Percentiles rank a stretch among this genome's conserved stretches.
Evolutionary conservation across 352 stramenopile species (phyloP).

Genomic region (Phytophthora meadii): DNA sequence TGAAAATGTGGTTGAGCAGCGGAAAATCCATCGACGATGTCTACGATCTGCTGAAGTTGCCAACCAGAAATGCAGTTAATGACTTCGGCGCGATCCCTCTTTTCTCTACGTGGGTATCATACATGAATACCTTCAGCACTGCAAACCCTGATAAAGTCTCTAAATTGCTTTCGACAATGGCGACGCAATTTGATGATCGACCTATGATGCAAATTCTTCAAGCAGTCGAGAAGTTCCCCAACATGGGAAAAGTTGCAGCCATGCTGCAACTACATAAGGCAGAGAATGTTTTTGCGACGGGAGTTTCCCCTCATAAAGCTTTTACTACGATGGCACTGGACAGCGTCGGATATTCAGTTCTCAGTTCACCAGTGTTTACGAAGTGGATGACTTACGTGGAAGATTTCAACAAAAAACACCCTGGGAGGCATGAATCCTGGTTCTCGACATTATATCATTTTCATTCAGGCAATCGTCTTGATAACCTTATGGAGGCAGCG

Average conservation of each 20-base stretch:
- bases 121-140: not conserved
- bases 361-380: not conserved
- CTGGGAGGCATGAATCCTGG: not conserved
- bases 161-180: not conserved
- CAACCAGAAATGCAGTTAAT: not conserved
- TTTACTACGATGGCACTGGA: not conserved
- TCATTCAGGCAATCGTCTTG: not conserved
- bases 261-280: not conserved
- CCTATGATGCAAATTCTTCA: not conserved
- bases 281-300: not conserved
- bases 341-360: not conserved
- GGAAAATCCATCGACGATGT: not conserved
- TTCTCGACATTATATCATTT: not conserved
- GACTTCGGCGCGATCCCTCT: not conserved
- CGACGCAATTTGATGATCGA: not conserved
- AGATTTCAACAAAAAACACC: not conserved
- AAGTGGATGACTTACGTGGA: constrained; percentile 1
- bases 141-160: not conserved
- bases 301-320: not conserved
- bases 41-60: not conserved
- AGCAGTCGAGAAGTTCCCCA: not conserved
- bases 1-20: not conserved
- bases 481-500: not conserved
- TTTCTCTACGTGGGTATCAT: not conserved
- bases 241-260: not conserved